These are phyloP conservation scores for Colletotrichum phormii DNA, from an alignment of 2,329 filamentous ascomycete genomes.

Conservation along the genomic window DNA sequence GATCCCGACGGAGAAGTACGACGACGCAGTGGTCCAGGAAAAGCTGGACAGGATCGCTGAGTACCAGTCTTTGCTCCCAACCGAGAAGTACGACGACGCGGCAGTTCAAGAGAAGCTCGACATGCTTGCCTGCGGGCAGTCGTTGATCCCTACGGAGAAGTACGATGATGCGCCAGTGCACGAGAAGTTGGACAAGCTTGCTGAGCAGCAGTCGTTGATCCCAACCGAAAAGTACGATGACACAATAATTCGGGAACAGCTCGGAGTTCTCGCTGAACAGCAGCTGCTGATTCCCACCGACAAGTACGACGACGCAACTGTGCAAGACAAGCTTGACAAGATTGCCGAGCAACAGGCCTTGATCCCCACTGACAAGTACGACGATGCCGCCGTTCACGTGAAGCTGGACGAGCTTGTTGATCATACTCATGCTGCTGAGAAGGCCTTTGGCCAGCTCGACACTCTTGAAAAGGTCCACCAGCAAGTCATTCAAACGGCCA, in stretches of 20 bases:
- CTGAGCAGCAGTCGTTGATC: constrained; percentile 57
- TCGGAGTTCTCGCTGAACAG: constrained; percentile 25
- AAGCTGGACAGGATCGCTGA: constrained; percentile 27
- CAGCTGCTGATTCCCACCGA: constrained; percentile 30
- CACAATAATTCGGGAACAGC: constrained; percentile 2
- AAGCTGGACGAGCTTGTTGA: constrained; percentile 63
- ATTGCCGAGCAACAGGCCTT: constrained; percentile 47
- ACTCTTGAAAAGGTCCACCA: constrained; percentile 90
- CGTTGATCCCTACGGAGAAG: constrained; percentile 40
- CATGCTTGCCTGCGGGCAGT: constrained; percentile 57
- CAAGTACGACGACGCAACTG: constrained; percentile 40
- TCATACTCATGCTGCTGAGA: constrained; percentile 73
- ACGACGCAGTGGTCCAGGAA: constrained; percentile 7
- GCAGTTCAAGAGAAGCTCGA: constrained; percentile 24
- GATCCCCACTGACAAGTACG: constrained; percentile 35
- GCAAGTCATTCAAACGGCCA: constrained; percentile 85
- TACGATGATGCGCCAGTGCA: constrained; percentile 19
- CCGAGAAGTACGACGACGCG: constrained; percentile 14
- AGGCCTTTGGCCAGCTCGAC: constrained; percentile 80
- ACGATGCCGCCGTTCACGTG: constrained; percentile 42
- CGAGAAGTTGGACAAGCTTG: constrained; percentile 19
- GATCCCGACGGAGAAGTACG: constrained; percentile 20
- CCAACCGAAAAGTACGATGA: constrained; percentile 22
- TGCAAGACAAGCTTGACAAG: constrained; percentile 45
- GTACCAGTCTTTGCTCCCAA: constrained; percentile 58